Percentiles rank a stretch among this genome's conserved stretches.
These are phyloP conservation scores for Colletotrichum higginsianum DNA, from an alignment of 2,329 filamentous ascomycete genomes.

Conservation along the genomic window DNA sequence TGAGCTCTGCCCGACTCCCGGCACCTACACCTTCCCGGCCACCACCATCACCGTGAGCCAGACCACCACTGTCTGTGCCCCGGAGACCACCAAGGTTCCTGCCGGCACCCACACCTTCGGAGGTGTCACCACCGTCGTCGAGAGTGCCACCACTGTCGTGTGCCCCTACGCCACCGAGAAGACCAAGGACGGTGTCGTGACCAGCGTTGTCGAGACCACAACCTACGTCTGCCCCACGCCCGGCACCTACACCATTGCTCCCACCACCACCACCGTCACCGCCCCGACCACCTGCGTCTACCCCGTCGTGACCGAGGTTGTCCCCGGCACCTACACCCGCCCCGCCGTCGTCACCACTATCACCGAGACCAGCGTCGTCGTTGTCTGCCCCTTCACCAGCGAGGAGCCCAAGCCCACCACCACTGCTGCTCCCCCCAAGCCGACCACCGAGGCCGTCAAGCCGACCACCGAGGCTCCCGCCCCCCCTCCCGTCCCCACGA, in stretches of 20 bases:
- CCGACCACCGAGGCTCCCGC: conserved; percentile 41
- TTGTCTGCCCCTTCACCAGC: conserved; percentile 78
- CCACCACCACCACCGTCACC: conserved; percentile 72
- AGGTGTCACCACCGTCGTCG: conserved; percentile 80
- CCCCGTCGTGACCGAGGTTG: conserved; percentile 75
- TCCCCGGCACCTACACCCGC: conserved; percentile 81
- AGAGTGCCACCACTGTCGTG: conserved; percentile 75
- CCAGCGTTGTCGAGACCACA: conserved; percentile 78
- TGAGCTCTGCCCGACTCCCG: conserved; percentile 74
- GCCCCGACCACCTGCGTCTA: conserved; percentile 72
- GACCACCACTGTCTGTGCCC: conserved; percentile 77
- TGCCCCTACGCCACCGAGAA: conserved; percentile 79
- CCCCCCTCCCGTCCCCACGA: conserved; percentile 42
- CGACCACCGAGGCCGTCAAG: conserved; percentile 44
- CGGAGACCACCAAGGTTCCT: conserved; percentile 73
- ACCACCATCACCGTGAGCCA: conserved; percentile 78
- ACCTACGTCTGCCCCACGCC: conserved; percentile 81
- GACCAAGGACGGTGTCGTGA: conserved; percentile 71
- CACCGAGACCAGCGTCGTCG: conserved; percentile 76
- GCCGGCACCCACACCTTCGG: conserved; percentile 78
- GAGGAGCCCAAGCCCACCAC: conserved; percentile 49
- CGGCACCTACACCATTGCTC: conserved; percentile 83
- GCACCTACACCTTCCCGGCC: conserved; percentile 82
- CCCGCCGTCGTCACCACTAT: conserved; percentile 77
- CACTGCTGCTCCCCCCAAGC: conserved; percentile 44